These are phyloP conservation scores for Hanseniaspora sp. DNA, from an alignment of 1,139 yeast genomes.

Conservation along the genomic window DNA sequence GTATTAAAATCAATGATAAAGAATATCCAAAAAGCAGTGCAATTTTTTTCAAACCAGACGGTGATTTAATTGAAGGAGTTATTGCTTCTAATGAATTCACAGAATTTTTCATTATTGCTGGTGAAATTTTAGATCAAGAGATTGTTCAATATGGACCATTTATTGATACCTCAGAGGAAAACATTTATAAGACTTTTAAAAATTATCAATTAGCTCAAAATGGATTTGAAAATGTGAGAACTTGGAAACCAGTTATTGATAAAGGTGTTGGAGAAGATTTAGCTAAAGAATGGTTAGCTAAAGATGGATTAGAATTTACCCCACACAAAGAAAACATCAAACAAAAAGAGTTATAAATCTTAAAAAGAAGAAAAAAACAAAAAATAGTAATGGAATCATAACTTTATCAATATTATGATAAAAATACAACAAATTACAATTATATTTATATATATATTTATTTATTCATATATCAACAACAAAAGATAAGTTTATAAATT, in stretches of 20 bases:
- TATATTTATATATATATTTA: too few relatives aligned
- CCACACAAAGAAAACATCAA: not conserved
- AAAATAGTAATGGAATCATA: too few relatives aligned
- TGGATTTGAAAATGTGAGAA: constrained; percentile 61
- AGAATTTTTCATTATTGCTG: constrained; percentile 61
- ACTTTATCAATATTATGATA: too few relatives aligned
- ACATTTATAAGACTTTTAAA: constrained; percentile 54
- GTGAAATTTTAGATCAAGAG: constrained; percentile 63
- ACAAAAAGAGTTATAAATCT: too few relatives aligned
- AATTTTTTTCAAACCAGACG: constrained; percentile 57
- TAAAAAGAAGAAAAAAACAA: too few relatives aligned
- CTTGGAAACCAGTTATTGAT: constrained; percentile 61
- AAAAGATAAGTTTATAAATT: too few relatives aligned
- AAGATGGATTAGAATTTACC: constrained; percentile 9
- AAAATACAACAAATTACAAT: too few relatives aligned
- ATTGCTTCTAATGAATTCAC: constrained; percentile 33
- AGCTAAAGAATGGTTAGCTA: constrained; percentile 13
- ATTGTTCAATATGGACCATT: constrained; percentile 86
- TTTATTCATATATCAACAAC: too few relatives aligned
- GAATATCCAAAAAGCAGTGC: constrained; percentile 40
- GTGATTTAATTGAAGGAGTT: constrained; percentile 44
- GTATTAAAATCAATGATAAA: constrained; percentile 40
- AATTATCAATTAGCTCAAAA: constrained; percentile 59
- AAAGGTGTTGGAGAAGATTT: constrained; percentile 36
- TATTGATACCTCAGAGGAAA: constrained; percentile 47